These are phyloP conservation scores for Collybiopsis confluens DNA, from an alignment of 768 basidiomycete genomes.

Conservation along the genomic window DNA sequence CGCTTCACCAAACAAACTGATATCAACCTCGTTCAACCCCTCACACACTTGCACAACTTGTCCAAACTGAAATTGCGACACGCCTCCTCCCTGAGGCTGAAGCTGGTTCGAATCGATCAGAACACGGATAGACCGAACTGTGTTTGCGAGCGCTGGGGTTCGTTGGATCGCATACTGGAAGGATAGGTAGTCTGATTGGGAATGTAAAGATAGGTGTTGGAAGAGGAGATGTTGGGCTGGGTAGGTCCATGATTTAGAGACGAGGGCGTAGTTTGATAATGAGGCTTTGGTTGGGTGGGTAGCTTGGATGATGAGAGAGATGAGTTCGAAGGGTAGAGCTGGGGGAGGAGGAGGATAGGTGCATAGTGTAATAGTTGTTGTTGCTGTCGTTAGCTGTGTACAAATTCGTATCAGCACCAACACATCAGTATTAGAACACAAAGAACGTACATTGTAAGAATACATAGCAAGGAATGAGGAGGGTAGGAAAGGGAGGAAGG, in stretches of 20 bases:
- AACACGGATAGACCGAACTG: slow-evolving; percentile 50
- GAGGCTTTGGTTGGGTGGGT: no score
- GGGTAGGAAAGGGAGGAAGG: no score
- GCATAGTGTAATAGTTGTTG: no score
- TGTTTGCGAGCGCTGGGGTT: slow-evolving; percentile 46
- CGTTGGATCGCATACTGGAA: slow-evolving; percentile 53
- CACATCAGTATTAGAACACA: no score
- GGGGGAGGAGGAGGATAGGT: no score
- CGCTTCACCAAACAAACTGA: slow-evolving; percentile 48
- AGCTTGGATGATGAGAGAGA: no score
- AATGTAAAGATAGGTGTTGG: slow-evolving; percentile 48
- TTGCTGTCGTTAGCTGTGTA: no score
- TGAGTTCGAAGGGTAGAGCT: no score
- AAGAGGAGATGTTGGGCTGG: slow-evolving; percentile 65
- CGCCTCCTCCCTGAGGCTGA: slow-evolving; percentile 33
- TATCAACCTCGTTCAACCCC: slow-evolving; percentile 57
- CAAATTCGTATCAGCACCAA: no score
- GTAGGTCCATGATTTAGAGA: slow-evolving; percentile 64
- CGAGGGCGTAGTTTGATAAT: slow-evolving; percentile 35
- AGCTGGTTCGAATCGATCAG: slow-evolving; percentile 67
- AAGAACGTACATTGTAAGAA: no score
- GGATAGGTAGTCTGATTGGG: slow-evolving; percentile 47
- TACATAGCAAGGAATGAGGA: no score
- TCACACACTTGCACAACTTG: slow-evolving; percentile 56
- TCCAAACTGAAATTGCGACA: slow-evolving; percentile 56